Conservation (phyloP, 2,329 filamentous ascomycete species). For the Aspergillus arachidicola region DNA sequence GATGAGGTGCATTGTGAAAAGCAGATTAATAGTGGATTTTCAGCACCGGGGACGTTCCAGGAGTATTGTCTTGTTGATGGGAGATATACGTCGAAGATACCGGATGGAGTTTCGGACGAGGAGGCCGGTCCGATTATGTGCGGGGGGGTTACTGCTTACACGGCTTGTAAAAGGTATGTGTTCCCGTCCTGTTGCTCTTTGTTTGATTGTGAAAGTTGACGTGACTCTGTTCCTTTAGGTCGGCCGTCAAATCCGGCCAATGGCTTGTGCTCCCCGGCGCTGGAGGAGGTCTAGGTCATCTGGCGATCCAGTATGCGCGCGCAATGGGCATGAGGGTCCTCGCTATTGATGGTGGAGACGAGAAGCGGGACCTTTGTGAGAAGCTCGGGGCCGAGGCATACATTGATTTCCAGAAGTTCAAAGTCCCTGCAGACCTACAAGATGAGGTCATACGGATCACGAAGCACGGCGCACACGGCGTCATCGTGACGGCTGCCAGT, state of each 20-base stretch:
- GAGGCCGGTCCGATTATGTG: conserved; percentile 26
- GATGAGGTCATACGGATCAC: conserved; percentile 79
- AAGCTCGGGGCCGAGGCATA: conserved; percentile 71
- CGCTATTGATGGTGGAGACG: conserved; percentile 79
- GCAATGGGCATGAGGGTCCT: conserved; percentile 84
- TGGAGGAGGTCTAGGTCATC: conserved; percentile 67
- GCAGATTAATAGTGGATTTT: conserved; percentile 20
- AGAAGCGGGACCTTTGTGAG: conserved; percentile 70
- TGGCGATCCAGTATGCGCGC: conserved; percentile 84
- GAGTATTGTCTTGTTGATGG: conserved; percentile 23
- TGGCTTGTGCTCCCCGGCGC: conserved; percentile 33
- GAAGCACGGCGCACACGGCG: conserved; percentile 80
- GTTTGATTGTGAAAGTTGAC: background rate
- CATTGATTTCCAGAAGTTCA: conserved; percentile 75
- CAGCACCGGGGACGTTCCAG: conserved; percentile 23
- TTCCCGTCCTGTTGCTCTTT: background rate
- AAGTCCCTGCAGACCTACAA: conserved; percentile 66
- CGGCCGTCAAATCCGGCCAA: conserved; percentile 38
- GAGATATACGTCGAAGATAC: conserved; percentile 21
- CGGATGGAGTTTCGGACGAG: conserved; percentile 20
- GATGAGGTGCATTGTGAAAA: conserved; percentile 22
- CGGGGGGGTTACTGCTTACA: conserved; percentile 27
- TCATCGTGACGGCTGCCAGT: conserved; percentile 78
- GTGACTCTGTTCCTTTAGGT: conserved; percentile 3
- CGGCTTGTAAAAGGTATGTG: conserved; percentile 17